Evolutionary conservation across 1,284 basidiomycete genomes (phyloP), one percentile per base, ranked within the genome.

Genomic region (Bondarzewia mesenterica): DNA sequence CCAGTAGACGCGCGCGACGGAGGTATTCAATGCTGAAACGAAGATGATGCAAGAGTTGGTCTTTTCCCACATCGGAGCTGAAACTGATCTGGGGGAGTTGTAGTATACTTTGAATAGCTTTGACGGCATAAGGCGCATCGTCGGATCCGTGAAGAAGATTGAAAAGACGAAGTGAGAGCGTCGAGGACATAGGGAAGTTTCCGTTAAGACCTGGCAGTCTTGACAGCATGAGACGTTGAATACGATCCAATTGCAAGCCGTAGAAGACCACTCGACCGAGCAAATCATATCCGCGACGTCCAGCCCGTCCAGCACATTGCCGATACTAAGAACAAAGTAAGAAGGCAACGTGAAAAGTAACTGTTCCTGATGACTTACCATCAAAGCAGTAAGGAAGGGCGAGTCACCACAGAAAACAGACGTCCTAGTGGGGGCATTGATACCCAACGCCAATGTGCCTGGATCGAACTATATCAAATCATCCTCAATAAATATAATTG

Each of bases 11-110:
- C 2, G 71, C 62, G 2, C 78, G 75, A 26, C 79, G 73, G 14
- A 86, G 71, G 54, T 82, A 85, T 48, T 86, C 84, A 48, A 86
- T 78, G 50, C 75, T 77, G 64, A 85, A 85, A n/a, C 82, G 70
- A 23, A 84, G 58, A 52, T 83, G 82, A 55, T 85, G 80, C 16
- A 80, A 58, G 12, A 85, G 63, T 52, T 85, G 79, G 7, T 74
- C 62, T 49, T 64, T 69, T 6, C 77, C 78, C 5, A 72, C 64
- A 7, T 76, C 67, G 0, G 77, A 81, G 21, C 68, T 63, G 54
- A 82, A 76, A 50, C 73, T 74, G 52, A 85, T 65, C 41, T 75
- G 75, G 5, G 80, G 78, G 5, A 86, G 68, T 14, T 66, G 64
- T 42, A 84, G 59, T 32, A 85, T 60, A 44, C 72, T 75, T 26